Evolutionary conservation across 257 asterid genomes (phyloP).

Genomic region (Salvia miltiorrhiza): DNA sequence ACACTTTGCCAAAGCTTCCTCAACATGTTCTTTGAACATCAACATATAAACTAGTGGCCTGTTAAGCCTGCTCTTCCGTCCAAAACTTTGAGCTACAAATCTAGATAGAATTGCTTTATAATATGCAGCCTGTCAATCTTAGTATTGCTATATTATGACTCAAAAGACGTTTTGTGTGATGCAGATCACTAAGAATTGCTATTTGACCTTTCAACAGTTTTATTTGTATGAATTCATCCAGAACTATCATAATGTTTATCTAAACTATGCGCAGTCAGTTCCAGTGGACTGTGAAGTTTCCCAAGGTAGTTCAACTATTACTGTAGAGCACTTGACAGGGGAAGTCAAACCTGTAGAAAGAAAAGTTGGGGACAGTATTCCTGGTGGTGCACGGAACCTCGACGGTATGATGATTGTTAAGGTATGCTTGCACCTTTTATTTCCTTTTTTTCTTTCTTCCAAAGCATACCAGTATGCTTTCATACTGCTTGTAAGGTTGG

Average conservation of each 20-base stretch:
- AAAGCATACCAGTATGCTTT: not conserved
- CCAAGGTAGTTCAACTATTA: constrained; percentile 92
- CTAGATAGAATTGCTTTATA: not conserved
- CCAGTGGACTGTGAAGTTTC: constrained; percentile 95
- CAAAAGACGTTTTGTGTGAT: constrained; percentile 1
- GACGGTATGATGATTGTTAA: constrained; percentile 96
- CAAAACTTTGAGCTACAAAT: not conserved
- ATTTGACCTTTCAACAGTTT: constrained; percentile 10
- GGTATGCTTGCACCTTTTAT: constrained; percentile 39
- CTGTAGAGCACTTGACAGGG: constrained; percentile 94
- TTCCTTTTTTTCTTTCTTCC: not conserved
- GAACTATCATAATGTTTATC: constrained; percentile 23
- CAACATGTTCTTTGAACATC: not conserved
- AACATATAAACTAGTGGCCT: constrained; percentile 7
- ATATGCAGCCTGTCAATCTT: not conserved
- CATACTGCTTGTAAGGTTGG: not conserved
- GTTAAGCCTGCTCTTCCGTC: constrained; percentile 2
- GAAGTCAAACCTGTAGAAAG: constrained; percentile 85
- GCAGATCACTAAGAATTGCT: not conserved
- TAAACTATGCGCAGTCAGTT: constrained; percentile 67
- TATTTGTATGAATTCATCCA: constrained; percentile 18
- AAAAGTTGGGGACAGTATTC: constrained; percentile 83
- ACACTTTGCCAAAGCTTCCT: not conserved
- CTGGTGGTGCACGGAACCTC: constrained; percentile 97
- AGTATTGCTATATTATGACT: not conserved